Percentiles rank a stretch among this genome's conserved stretches.
Conservation (phyloP, 2,329 filamentous ascomycete species). For the Periconia sp. region DNA sequence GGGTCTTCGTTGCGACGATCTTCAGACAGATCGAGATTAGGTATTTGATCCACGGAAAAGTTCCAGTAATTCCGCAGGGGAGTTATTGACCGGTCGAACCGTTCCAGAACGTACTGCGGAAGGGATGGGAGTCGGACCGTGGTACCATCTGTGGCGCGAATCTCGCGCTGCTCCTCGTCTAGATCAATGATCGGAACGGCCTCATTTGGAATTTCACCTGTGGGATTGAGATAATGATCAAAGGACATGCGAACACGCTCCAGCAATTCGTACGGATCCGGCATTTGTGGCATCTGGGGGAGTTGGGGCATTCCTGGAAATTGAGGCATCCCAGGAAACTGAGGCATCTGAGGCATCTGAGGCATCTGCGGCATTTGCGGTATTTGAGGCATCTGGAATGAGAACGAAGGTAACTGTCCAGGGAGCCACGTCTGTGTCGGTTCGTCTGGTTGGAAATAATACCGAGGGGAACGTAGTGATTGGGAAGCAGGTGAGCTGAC, state of each 20-base stretch:
- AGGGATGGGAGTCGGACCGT: conserved; percentile 46
- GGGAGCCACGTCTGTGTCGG: conserved; percentile 46
- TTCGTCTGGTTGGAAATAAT: conserved; percentile 46
- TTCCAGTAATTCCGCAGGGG: conserved; percentile 55
- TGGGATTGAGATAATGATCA: conserved; percentile 52
- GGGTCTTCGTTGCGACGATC: conserved; percentile 35
- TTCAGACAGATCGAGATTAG: conserved; percentile 33
- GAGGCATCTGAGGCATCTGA: conserved; percentile 26
- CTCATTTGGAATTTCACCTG: conserved; percentile 39
- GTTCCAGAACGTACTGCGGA: conserved; percentile 54
- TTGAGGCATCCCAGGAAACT: conserved; percentile 40
- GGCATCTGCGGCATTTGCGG: conserved; percentile 38
- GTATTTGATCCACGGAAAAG: conserved; percentile 40
- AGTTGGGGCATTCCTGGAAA: conserved; percentile 38
- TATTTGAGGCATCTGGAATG: conserved; percentile 45
- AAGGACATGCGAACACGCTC: conserved; percentile 48
- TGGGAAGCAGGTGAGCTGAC: conserved; percentile 40
- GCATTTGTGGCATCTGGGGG: conserved; percentile 39
- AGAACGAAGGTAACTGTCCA: conserved; percentile 42
- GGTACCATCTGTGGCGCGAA: conserved; percentile 42
- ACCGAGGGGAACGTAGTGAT: conserved; percentile 41
- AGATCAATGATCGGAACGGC: conserved; percentile 45
- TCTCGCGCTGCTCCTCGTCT: conserved; percentile 41
- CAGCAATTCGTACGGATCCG: conserved; percentile 43
- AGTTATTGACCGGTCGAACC: conserved; percentile 51